phyloP scores from a whole-genome alignment of 129 eudicot genomes.

The carrot (Daucus carota) region DH1_v3.0 NC_030385.2:4703501-4704000 shows the following conservation, averaged over 20 bases:
- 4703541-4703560: slow-evolving; percentile 94
- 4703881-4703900: too few species aligned
- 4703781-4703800: too few species aligned
- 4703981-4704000: background rate
- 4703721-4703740: background rate
- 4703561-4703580: slow-evolving; percentile 37
- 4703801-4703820: too few species aligned
- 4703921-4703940: background rate
- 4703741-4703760: background rate
- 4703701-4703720: slow-evolving; percentile 95
- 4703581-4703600: slow-evolving; percentile 42
- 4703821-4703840: too few species aligned
- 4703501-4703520: slow-evolving; percentile 99
- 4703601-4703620: slow-evolving; percentile 81
- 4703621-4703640: slow-evolving; percentile 99
- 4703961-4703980: background rate
- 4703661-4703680: slow-evolving; percentile 88
- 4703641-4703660: slow-evolving; percentile 98
- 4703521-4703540: slow-evolving; percentile 89
- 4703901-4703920: background rate
- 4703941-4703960: background rate
- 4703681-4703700: slow-evolving; percentile 64
- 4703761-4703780: background rate
- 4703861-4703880: too few species aligned
- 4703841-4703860: too few species aligned